Evolutionary conservation across 768 basidiomycete species (phyloP).

Genomic region (Suillus fuscotomentosus): DNA sequence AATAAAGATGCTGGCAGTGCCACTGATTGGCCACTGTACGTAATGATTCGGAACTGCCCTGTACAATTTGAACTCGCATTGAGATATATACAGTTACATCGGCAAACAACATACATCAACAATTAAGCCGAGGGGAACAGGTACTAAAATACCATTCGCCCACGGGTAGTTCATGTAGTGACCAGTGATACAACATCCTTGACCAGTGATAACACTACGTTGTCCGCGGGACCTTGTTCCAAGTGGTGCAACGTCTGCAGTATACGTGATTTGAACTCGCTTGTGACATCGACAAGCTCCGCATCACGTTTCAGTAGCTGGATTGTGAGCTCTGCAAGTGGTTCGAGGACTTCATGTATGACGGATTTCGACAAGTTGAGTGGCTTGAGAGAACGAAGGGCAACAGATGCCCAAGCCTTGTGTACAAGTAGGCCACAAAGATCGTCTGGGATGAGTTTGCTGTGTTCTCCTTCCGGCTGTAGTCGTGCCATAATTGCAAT

Average conservation of each 20-base stretch:
- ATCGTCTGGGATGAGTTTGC: not conserved
- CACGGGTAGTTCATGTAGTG: not conserved
- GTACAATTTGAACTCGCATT: not conserved
- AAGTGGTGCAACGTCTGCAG: slow-evolving; percentile 2
- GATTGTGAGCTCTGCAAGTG: slow-evolving; percentile 3
- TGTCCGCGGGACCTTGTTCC: not conserved
- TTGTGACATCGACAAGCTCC: slow-evolving; percentile 1
- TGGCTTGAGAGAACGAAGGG: slow-evolving; percentile 1
- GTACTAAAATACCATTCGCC: not conserved
- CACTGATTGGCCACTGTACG: not conserved
- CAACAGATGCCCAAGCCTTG: slow-evolving; percentile 7
- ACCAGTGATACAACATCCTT: not conserved
- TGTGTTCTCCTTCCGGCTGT: not conserved
- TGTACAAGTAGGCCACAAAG: slow-evolving; percentile 7
- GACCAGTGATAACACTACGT: not conserved
- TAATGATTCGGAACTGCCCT: not conserved
- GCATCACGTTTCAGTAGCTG: slow-evolving; percentile 1
- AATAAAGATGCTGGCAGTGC: not conserved
- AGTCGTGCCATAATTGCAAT: slow-evolving; percentile 3
- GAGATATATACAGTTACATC: not conserved
- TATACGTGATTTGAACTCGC: slow-evolving; percentile 1
- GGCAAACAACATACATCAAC: not conserved
- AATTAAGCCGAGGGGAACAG: not conserved
- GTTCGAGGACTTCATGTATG: slow-evolving; percentile 4
- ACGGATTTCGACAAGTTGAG: not conserved